A percentile compares a stretch with the other conserved stretches of the same genome.
phyloP scores from a whole-genome alignment of 2,329 filamentous ascomycete genomes.

The Monilinia laxa region DNA sequence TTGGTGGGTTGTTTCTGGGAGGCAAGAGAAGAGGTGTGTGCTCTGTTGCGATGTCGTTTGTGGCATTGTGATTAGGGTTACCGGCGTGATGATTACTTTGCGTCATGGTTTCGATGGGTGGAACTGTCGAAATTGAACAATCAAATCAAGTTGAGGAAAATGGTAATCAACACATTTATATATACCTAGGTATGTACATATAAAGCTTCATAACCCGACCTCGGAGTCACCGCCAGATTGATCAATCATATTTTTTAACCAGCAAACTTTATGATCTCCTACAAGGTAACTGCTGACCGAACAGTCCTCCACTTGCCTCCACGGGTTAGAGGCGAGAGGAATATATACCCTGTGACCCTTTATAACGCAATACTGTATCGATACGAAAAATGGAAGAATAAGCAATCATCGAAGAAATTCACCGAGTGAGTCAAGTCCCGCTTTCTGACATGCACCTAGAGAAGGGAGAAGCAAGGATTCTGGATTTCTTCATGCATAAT shows the following conservation, averaged over 20 bases:
- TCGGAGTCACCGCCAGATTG: conserved; percentile 4
- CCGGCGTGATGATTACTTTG: neutral
- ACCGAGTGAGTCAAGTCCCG: conserved; percentile 1
- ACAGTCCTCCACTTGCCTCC: conserved; percentile 1
- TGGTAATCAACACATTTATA: neutral
- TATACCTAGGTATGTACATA: no score
- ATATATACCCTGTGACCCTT: conserved; percentile 9
- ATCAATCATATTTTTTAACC: neutral
- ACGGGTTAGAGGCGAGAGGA: neutral
- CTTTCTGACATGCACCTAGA: conserved; percentile 9
- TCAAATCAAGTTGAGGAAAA: neutral
- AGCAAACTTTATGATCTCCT: neutral
- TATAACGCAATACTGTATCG: conserved; percentile 1
- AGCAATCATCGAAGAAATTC: neutral
- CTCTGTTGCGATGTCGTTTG: conserved; percentile 1
- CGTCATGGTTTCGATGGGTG: neutral
- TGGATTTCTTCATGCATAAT: neutral
- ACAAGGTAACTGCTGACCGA: neutral
- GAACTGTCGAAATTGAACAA: neutral
- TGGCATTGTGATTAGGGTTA: neutral
- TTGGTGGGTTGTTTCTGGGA: conserved; percentile 22
- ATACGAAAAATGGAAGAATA: neutral
- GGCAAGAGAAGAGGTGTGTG: conserved; percentile 24
- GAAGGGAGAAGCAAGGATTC: neutral
- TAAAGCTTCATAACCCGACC: neutral